A percentile compares a stretch with the other conserved stretches of the same genome.
Conservation (phyloP, 495 filamentous ascomycete species). For the Aspergillus bridgeri region DNA sequence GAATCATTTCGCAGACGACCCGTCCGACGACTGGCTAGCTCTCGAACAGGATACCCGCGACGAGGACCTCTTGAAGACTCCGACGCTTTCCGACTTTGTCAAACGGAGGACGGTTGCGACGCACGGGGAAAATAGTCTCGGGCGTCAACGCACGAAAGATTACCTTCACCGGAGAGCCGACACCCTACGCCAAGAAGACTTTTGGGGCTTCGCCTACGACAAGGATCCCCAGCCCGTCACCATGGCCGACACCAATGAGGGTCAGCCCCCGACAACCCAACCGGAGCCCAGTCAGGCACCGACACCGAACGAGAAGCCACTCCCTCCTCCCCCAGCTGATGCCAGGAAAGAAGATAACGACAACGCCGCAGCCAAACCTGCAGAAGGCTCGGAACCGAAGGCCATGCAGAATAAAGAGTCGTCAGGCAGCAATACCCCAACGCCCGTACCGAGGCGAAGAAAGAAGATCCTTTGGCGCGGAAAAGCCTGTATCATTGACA, state of each 20-base stretch:
- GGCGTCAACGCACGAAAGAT: conserved; percentile 43
- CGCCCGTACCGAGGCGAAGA: conserved; percentile 31
- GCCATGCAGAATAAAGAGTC: conserved; percentile 9
- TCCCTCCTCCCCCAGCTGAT: conserved; percentile 42
- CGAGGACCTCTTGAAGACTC: conserved; percentile 41
- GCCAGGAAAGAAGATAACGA: conserved; percentile 15
- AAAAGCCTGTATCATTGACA: conserved; percentile 67
- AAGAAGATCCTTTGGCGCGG: conserved; percentile 61
- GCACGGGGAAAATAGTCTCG: conserved; percentile 13
- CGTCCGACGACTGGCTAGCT: conserved; percentile 43
- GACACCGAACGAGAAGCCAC: conserved; percentile 42
- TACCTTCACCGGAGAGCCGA: conserved; percentile 55
- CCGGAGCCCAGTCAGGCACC: conserved; percentile 14
- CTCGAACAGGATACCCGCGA: conserved; percentile 40
- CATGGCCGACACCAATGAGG: conserved; percentile 35
- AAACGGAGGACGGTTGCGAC: conserved; percentile 20
- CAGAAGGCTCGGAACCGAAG: conserved; percentile 10
- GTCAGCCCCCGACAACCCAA: conserved; percentile 21
- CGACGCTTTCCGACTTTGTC: conserved; percentile 42
- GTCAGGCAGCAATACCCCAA: conserved; percentile 17
- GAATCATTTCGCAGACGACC: conserved; percentile 43
- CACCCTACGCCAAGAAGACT: conserved; percentile 59
- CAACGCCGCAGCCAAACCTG: conserved; percentile 1
- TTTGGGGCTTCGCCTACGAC: conserved; percentile 49
- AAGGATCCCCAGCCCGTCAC: conserved; percentile 34